phyloP scores from a whole-genome alignment of 495 filamentous ascomycete genomes.

The Bacidia rubella region DNA sequence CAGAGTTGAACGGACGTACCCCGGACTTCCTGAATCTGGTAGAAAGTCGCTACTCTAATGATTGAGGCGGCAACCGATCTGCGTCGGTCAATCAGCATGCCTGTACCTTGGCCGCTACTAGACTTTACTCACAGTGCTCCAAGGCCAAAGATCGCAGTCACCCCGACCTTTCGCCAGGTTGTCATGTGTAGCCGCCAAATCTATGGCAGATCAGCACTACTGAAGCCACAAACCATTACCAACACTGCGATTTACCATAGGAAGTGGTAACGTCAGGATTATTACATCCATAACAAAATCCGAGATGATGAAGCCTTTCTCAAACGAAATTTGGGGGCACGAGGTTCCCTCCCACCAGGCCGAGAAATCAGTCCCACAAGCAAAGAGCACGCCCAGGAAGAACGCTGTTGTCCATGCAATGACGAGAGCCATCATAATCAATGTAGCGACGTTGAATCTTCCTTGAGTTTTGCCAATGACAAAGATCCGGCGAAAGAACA shows the following conservation, averaged over 20 bases:
- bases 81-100: neutral
- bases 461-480: neutral
- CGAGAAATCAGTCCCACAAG: constrained; percentile 4
- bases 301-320: neutral
- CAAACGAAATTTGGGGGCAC: constrained; percentile 1
- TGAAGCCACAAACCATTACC: neutral
- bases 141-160: constrained; percentile 5
- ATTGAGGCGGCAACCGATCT: constrained; percentile 1
- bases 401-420: constrained; percentile 4
- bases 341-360: constrained; percentile 3
- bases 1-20: neutral
- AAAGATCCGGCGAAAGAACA: constrained; percentile 10
- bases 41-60: neutral
- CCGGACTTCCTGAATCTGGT: neutral
- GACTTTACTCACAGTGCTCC: neutral
- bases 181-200: constrained; percentile 8
- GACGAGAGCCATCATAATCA: neutral
- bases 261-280: constrained; percentile 3
- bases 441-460: neutral
- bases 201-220: neutral
- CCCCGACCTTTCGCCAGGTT: constrained; percentile 3
- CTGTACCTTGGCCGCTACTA: neutral
- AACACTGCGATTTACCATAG: neutral
- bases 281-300: constrained; percentile 6
- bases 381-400: constrained; percentile 7